These are phyloP conservation scores for Arabidopsis suecica DNA, from an alignment of 345 rosid genomes.

Conservation along the genomic window DNA sequence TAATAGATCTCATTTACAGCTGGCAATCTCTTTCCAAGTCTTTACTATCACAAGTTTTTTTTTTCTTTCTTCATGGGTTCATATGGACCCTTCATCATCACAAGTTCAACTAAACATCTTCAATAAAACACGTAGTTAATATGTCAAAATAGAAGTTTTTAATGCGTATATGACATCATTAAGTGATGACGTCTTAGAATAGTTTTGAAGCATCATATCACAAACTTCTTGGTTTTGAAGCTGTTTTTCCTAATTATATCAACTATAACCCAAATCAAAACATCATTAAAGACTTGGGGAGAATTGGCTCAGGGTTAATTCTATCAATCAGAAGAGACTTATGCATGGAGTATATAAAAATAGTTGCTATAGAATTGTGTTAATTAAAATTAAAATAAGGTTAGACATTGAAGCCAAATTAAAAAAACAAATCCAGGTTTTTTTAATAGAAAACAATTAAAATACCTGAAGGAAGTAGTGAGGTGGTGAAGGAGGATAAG, in stretches of 20 bases:
- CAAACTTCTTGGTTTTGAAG: no score
- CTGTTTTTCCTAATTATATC: no score
- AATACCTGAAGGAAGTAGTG: slow-evolving; percentile 73
- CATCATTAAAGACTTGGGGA: no score
- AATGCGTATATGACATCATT: slow-evolving; percentile 34
- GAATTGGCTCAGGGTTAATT: no score
- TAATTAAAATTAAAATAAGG: no score
- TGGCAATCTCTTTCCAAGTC: slow-evolving; percentile 31
- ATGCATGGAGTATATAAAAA: no score
- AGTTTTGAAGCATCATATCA: neutral
- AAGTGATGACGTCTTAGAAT: slow-evolving; percentile 31
- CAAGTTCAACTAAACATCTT: slow-evolving; percentile 29
- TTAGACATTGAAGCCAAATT: no score
- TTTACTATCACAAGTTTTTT: slow-evolving; percentile 23
- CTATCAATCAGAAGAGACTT: no score
- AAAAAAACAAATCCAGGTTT: no score
- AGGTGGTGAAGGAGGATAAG: slow-evolving; percentile 88
- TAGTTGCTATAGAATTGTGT: no score
- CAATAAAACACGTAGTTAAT: slow-evolving; percentile 13
- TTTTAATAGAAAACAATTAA: neutral
- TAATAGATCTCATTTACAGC: slow-evolving; percentile 29
- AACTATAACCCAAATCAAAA: no score
- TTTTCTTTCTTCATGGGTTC: slow-evolving; percentile 15
- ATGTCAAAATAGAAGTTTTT: neutral
- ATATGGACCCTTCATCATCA: slow-evolving; percentile 25